phyloP scores from a whole-genome alignment of 495 filamentous ascomycete genomes.

The Beverwykella pulmonaria region DNA sequence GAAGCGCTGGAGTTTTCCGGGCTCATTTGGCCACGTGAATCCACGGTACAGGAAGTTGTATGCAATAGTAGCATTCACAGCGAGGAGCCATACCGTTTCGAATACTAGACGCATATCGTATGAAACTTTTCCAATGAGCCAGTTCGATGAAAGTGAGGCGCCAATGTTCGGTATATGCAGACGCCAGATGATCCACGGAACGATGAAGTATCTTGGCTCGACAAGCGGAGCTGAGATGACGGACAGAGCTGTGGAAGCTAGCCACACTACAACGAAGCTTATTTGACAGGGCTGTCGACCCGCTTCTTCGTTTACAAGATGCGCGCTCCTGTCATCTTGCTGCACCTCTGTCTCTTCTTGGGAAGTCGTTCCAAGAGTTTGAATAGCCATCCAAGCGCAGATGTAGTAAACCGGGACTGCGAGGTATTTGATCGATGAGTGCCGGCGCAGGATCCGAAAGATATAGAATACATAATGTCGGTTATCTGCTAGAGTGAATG shows the following conservation, averaged over 20 bases:
- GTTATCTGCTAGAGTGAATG: constrained; percentile 95
- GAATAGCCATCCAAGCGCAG: constrained; percentile 63
- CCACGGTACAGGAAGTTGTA: constrained; percentile 78
- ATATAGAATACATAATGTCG: constrained; percentile 96
- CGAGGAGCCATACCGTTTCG: constrained; percentile 79
- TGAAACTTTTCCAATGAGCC: constrained; percentile 21
- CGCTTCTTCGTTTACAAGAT: constrained; percentile 41
- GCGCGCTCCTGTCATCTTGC: constrained; percentile 22
- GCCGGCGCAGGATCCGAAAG: constrained; percentile 75
- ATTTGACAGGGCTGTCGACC: constrained; percentile 46
- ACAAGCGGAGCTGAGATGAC: constrained; percentile 88
- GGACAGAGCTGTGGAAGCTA: constrained; percentile 71
- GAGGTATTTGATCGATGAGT: constrained; percentile 66
- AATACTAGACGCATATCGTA: constrained; percentile 57
- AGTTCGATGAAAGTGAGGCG: constrained; percentile 15
- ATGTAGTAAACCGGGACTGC: constrained; percentile 65
- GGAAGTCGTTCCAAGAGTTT: constrained; percentile 53
- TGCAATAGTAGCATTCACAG: constrained; percentile 72
- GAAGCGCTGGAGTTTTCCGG: constrained; percentile 81
- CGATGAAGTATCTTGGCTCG: constrained; percentile 91
- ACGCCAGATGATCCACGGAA: constrained; percentile 94
- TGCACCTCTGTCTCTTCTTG: background rate
- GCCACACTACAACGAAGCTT: constrained; percentile 68
- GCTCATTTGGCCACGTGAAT: constrained; percentile 81
- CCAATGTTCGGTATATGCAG: constrained; percentile 64